These are phyloP conservation scores for Cladosporium sp. DNA, from an alignment of 2,329 filamentous ascomycete genomes.

Conservation along the genomic window DNA sequence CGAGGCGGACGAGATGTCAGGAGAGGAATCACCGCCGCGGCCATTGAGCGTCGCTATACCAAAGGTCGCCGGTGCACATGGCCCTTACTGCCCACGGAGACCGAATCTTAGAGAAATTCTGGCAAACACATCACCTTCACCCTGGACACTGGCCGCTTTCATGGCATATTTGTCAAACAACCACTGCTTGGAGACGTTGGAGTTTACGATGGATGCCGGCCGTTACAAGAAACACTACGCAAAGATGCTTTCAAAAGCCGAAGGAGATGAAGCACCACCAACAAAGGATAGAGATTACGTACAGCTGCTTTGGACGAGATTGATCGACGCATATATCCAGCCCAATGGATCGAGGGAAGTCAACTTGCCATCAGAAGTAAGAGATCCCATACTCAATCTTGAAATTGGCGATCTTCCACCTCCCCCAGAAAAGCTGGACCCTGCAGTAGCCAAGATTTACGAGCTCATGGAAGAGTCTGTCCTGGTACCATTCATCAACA, in stretches of 20 bases:
- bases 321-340: conserved; percentile 85
- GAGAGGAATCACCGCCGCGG: conserved; percentile 39
- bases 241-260: conserved; percentile 50
- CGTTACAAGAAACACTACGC: conserved; percentile 69
- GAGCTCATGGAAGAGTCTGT: conserved; percentile 98
- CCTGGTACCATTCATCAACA: conserved; percentile 83
- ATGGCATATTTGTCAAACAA: conserved; percentile 97
- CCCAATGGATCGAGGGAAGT: conserved; percentile 82
- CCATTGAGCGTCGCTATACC: conserved; percentile 50
- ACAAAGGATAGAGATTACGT: conserved; percentile 63
- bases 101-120: conserved; percentile 85
- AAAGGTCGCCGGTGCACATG: conserved; percentile 32
- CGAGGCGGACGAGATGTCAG: conserved; percentile 48
- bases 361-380: conserved; percentile 81
- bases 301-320: conserved; percentile 75
- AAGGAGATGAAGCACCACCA: conserved; percentile 43
- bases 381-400: conserved; percentile 69
- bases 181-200: conserved; percentile 91
- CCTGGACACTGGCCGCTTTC: conserved; percentile 87
- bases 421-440: conserved; percentile 68
- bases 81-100: conserved; percentile 53
- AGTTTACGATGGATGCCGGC: conserved; percentile 92
- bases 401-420: conserved; percentile 58
- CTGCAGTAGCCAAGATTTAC: conserved; percentile 81
- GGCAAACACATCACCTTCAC: conserved; percentile 75